Conservation (phyloP, 345 rosid genomes). For the Hibiscus tridactylites region DNA sequence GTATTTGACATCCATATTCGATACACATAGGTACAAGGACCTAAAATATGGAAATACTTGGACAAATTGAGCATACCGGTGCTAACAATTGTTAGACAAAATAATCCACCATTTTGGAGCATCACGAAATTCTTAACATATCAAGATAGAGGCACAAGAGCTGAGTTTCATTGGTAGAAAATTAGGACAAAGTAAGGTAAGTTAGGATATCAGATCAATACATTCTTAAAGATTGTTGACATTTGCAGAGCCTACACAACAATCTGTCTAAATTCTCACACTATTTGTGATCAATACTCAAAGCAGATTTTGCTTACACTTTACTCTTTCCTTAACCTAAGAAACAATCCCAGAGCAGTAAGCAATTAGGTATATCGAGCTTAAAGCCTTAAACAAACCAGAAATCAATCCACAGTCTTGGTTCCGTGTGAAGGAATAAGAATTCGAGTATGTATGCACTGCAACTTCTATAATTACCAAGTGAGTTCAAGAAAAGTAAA, state of each 20-base stretch:
- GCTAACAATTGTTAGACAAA: neutral
- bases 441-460: neutral
- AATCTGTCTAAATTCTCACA: neutral
- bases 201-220: neutral
- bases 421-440: neutral
- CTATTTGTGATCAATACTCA: no score
- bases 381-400: neutral
- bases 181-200: neutral
- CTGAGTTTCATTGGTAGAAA: neutral
- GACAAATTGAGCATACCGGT: no score
- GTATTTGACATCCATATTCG: neutral
- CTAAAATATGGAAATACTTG: no score
- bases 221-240: neutral
- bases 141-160: neutral
- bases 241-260: neutral
- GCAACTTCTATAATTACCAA: neutral
- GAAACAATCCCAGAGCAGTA: neutral
- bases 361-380: neutral
- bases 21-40: neutral
- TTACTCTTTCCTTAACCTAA: neutral
- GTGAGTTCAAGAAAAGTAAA: slow-evolving; percentile 5
- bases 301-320: neutral
- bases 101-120: neutral
- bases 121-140: neutral
- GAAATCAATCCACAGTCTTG: neutral